Evolutionary conservation across 2,329 filamentous ascomycete genomes (phyloP).

Genomic region (Diplodia intermedia): DNA sequence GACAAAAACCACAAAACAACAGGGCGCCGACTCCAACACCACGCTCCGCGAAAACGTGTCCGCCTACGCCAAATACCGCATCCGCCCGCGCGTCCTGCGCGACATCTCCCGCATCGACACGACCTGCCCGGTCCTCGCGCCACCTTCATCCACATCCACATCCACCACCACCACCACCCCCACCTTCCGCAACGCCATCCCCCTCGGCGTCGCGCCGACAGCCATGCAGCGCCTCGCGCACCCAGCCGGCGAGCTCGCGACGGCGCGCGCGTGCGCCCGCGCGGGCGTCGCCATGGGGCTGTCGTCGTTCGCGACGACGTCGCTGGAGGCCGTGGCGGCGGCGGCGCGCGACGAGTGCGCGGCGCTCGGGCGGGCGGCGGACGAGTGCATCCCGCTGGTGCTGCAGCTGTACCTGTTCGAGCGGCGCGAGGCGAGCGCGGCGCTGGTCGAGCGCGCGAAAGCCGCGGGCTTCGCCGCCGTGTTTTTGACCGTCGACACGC

Average conservation of each 20-base stretch:
- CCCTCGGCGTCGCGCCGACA: slow-evolving; percentile 52
- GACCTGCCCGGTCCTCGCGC: slow-evolving; percentile 1
- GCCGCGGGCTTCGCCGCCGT: slow-evolving; percentile 59
- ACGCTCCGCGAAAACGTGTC: slow-evolving; percentile 41
- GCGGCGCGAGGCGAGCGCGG: slow-evolving; percentile 58
- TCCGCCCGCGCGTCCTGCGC: slow-evolving; percentile 48
- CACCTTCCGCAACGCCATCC: slow-evolving; percentile 51
- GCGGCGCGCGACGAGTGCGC: slow-evolving; percentile 44
- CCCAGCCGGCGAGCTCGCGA: slow-evolving; percentile 52
- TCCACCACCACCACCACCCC: no score
- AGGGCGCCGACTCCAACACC: slow-evolving; percentile 26
- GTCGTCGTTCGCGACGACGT: slow-evolving; percentile 50
- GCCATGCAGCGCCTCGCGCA: slow-evolving; percentile 55
- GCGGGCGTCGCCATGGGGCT: slow-evolving; percentile 48
- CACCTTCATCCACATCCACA: background rate
- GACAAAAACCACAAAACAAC: background rate
- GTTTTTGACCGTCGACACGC: slow-evolving; percentile 66
- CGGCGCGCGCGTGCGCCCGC: slow-evolving; percentile 50
- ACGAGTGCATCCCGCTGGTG: slow-evolving; percentile 51
- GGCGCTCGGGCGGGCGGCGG: slow-evolving; percentile 41
- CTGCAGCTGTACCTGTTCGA: slow-evolving; percentile 70
- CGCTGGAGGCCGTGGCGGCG: slow-evolving; percentile 56
- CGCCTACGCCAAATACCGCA: slow-evolving; percentile 44
- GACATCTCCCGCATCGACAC: slow-evolving; percentile 51
- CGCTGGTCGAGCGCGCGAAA: slow-evolving; percentile 56